These are phyloP conservation scores for Suhomyces atakaporum DNA, from an alignment of 1,139 yeast genomes.

Conservation along the genomic window DNA sequence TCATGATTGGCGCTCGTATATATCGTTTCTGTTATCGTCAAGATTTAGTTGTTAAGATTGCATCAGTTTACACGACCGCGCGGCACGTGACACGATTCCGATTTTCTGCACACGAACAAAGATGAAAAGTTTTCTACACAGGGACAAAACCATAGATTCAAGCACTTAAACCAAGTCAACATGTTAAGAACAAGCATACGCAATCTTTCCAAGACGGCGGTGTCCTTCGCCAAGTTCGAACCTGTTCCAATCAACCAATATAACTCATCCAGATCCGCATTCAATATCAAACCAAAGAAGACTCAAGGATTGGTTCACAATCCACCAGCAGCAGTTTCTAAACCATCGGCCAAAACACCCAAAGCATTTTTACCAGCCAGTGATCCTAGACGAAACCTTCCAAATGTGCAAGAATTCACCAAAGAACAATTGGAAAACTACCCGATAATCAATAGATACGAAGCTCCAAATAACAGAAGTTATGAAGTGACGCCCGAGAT, in stretches of 20 bases:
- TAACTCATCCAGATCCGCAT: slow-evolving; percentile 41
- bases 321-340: slow-evolving; percentile 34
- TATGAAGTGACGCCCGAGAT: slow-evolving; percentile 65
- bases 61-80: neutral
- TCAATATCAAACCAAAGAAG: slow-evolving; percentile 45
- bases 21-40: too few species aligned
- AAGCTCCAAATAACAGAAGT: slow-evolving; percentile 40
- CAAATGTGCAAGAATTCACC: slow-evolving; percentile 26
- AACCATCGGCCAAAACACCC: slow-evolving; percentile 52
- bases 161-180: slow-evolving; percentile 3
- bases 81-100: neutral
- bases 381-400: slow-evolving; percentile 57
- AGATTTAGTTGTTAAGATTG: too few species aligned
- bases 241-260: slow-evolving; percentile 42
- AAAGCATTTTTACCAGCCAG: slow-evolving; percentile 65
- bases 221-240: slow-evolving; percentile 29
- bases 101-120: slow-evolving; percentile 7
- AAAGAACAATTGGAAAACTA: slow-evolving; percentile 51
- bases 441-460: slow-evolving; percentile 49
- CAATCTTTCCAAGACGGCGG: slow-evolving; percentile 7
- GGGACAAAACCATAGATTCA: neutral
- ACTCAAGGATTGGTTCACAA: slow-evolving; percentile 43
- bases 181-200: slow-evolving; percentile 20
- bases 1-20: too few species aligned
- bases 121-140: slow-evolving; percentile 9